Evolutionary conservation across 805 yeast genomes (phyloP).

Genomic region (Nakazawaea populi): DNA sequence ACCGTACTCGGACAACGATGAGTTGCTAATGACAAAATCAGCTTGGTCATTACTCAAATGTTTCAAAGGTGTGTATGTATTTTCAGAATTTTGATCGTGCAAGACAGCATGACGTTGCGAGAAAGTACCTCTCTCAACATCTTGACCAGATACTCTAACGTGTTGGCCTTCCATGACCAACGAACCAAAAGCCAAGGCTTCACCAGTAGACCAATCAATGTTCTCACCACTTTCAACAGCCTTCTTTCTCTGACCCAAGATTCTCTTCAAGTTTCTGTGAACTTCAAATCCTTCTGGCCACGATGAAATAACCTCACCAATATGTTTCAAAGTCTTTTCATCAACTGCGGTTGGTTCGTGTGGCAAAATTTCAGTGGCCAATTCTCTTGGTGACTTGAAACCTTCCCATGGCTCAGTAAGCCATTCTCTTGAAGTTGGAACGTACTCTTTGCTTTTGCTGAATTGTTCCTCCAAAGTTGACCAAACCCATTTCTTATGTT

Average conservation of each 20-base stretch:
- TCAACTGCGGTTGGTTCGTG: slow-evolving; percentile 93
- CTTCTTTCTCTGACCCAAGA: slow-evolving; percentile 81
- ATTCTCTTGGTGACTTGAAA: slow-evolving; percentile 94
- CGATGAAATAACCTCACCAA: slow-evolving; percentile 74
- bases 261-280: slow-evolving; percentile 95
- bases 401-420: slow-evolving; percentile 98
- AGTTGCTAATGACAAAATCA: slow-evolving; percentile 83
- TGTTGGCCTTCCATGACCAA: slow-evolving; percentile 90
- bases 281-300: slow-evolving; percentile 86
- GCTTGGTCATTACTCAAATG: slow-evolving; percentile 77
- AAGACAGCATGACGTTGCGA: slow-evolving; percentile 98
- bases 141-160: slow-evolving; percentile 97
- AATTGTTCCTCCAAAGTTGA: slow-evolving; percentile 85
- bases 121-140: slow-evolving; percentile 99
- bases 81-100: slow-evolving; percentile 90
- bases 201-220: slow-evolving; percentile 99
- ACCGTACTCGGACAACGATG: slow-evolving; percentile 97
- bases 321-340: slow-evolving; percentile 60
- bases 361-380: slow-evolving; percentile 92
- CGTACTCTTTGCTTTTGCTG: slow-evolving; percentile 80
- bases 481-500: slow-evolving; percentile 99
- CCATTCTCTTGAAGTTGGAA: slow-evolving; percentile 94
- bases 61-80: slow-evolving; percentile 79
- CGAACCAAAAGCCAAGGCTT: slow-evolving; percentile 96
- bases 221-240: slow-evolving; percentile 84